Percentiles rank a stretch among this genome's conserved stretches.
Conservation (phyloP, 768 basidiomycete genomes). For the Rhizopogon roseolus region DNA sequence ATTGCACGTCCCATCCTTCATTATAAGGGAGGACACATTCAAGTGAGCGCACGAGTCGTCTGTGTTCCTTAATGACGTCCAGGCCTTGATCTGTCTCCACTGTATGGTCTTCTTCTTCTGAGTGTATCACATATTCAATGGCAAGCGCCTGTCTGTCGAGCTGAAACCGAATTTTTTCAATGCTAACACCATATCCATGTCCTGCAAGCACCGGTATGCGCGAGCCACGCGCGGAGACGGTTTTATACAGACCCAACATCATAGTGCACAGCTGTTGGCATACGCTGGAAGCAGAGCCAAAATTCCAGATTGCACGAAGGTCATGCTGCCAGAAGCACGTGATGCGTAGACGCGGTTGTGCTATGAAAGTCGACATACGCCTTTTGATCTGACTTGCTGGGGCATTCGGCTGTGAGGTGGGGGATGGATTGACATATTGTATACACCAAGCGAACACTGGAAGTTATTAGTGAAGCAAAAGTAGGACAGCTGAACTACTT, state of each 20-base stretch:
- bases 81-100: constrained; percentile 39
- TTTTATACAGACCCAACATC: constrained; percentile 75
- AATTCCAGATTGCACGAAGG: constrained; percentile 80
- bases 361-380: constrained; percentile 16
- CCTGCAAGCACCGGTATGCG: constrained; percentile 72
- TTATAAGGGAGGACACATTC: constrained; percentile 75
- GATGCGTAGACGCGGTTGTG: constrained; percentile 53
- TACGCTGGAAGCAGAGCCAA: constrained; percentile 59
- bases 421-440: constrained; percentile 50
- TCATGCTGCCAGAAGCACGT: constrained; percentile 97
- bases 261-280: constrained; percentile 85
- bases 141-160: constrained; percentile 78
- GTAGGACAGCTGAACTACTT: constrained; percentile 21
- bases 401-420: constrained; percentile 27
- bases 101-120: constrained; percentile 55
- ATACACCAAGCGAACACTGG: constrained; percentile 91
- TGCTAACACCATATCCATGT: constrained; percentile 77
- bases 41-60: constrained; percentile 67
- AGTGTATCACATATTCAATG: constrained; percentile 80
- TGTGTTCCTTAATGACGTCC: constrained; percentile 67
- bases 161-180: constrained; percentile 78
- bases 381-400: constrained; percentile 32
- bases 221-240: constrained; percentile 69
- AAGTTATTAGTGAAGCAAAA: constrained; percentile 5
- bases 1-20: constrained; percentile 85